Evolutionary conservation across 805 yeast genomes (phyloP), one percentile per base, ranked within the genome.

Genomic region (Candida odintsovae): DNA sequence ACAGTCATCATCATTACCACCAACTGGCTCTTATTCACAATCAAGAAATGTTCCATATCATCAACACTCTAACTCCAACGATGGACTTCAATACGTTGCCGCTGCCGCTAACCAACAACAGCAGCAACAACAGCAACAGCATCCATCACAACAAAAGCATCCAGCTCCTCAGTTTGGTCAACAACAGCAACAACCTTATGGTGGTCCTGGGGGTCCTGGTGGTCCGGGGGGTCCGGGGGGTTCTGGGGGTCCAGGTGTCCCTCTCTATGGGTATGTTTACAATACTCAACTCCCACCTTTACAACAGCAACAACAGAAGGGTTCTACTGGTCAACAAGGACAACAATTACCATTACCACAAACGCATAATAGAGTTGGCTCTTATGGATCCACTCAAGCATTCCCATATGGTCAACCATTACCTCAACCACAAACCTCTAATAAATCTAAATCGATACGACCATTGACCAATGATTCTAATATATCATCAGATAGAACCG

Each of bases 401-500:
- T 38, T 43, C 28, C 41, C 40, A 42, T 44, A 38, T 26, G 16
- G 36, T 31, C 52, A 41, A 21, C 41, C 38, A 38, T 39, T 42
- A 11, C 44, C 29, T 25, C 46, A 43, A 18, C 43, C 40, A 37
- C 25, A 36, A 12, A 36, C n/a, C 10, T 12, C 5, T 23, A 35
- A 15, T n/a, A 40, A 31, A 11, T 43, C 15, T 42, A 41, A 45
- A 21, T 42, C 28, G 38, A 41, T 41, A 36, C 53, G 57, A 45
- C 58, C 55, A 46, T 19, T 38, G 2, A 49, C 54, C 10, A 45
- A 49, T 28, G 54, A 50, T n/a, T 43, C 58, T 9, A 45, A 36
- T 15, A 39, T 43, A 3, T 46, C 61, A 8, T 49, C 57, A 7
- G 55, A 51, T 26, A 50, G 51, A 42, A 53, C 57, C 11, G 59